These are phyloP conservation scores for Vaccinium darrowii DNA, from an alignment of 148 eudicot genomes.

Conservation along the genomic window DNA sequence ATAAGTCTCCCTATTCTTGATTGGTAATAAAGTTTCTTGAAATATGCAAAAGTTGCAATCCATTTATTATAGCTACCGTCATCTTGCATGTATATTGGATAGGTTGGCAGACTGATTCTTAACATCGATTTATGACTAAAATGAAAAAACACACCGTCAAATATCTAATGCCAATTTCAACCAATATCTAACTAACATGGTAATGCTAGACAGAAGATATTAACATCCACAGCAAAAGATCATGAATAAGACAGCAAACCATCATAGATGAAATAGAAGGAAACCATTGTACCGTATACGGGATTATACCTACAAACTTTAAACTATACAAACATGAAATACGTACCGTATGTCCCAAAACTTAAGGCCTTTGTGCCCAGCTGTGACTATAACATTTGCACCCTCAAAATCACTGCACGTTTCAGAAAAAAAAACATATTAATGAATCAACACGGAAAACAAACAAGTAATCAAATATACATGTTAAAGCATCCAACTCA, in stretches of 20 bases:
- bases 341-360: conserved; percentile 95
- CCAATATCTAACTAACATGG: neutral
- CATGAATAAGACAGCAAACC: neutral
- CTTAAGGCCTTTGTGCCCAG: conserved; percentile 79
- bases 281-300: neutral
- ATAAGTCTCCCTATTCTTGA: neutral
- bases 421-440: neutral
- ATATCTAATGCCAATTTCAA: neutral
- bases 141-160: neutral
- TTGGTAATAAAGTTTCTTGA: neutral
- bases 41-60: neutral
- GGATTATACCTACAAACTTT: neutral
- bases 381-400: conserved; percentile 71
- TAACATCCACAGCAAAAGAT: neutral
- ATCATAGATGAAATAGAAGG: neutral
- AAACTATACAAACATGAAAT: neutral
- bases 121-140: neutral
- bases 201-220: neutral
- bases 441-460: neutral
- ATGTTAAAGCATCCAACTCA: neutral
- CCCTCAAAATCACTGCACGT: conserved; percentile 62
- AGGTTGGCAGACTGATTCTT: neutral
- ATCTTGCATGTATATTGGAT: neutral
- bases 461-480: neutral
- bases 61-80: neutral